Base-by-base conservation (phyloP, 116 monocot species). In the Zostera marina region DNA sequence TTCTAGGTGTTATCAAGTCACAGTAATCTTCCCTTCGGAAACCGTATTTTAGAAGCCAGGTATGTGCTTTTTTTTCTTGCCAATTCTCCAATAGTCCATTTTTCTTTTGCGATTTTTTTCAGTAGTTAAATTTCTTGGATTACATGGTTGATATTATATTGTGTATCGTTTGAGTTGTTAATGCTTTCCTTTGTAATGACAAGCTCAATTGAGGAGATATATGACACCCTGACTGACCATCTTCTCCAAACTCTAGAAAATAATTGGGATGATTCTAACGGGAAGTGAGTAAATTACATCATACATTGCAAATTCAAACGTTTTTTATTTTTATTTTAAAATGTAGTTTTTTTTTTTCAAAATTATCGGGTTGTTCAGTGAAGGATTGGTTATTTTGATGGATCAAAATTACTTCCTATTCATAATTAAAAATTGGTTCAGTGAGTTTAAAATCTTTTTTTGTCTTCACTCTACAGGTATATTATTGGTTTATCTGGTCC, bases 401-500 rank as follows among this genome's bases (percentile, higher is more conserved):
- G 3, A 11, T 1, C n/a, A 25, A n/a, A 39, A 38, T 39, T 9
- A 38, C 38, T 10, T 40, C 57, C 22, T 32, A 24, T 56, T 24
- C 13, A 12, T 26, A 14, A 2, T 1, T 11, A 22, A 10, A 25
- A 40, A 41, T 41, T 16, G n/a, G 16, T 40, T 25, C 39, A 9
- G 16, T 41, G 7, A 39, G 46, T 44, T 24, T 63, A 38, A 38
- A 63, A 32, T 22, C 32, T 2, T 17, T 49, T 63, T 14, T 63
- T 24, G 15, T 63, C 32, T 22, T 11, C n/a, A n/a, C n/a, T n/a
- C n/a, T n/a, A n/a, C n/a, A 80, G 81, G 58, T 71, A 76, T 46
- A 67, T 78, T 57, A 63, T 78, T 17, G 88, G 85, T 61, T 69
- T 88, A 73, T 84, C 75, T 70, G 88, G 79, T 56, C 88, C 88